Evolutionary conservation across 208 protist genomes (phyloP), one percentile per base, ranked within the genome.

Genomic region (Leishmania major): DNA sequence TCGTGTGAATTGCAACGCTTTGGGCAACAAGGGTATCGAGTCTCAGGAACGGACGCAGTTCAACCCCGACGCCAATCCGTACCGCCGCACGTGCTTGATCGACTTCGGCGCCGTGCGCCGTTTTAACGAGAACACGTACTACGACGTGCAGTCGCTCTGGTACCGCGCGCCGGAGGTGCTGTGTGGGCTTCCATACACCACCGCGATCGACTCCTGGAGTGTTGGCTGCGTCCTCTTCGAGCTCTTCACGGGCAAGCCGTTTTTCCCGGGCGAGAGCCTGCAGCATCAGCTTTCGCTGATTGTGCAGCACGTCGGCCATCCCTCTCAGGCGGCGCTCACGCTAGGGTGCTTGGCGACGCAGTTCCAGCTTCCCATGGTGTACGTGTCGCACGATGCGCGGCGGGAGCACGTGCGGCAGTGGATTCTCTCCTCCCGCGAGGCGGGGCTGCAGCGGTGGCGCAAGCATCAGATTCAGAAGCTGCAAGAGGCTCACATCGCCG

Each of bases 21-120:
- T 71, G 19, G 11, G 45, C 19, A 69, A 69, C 22, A 47, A 57
- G 25, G n/a, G 62, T 69, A 64, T 74, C 31, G 77, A 81, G 35
- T 59, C 35, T 19, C 53, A 79, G 60, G 74, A 82, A 70, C 59
- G 62, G 40, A 64, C 40, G 43, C 77, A n/a, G 37, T 31, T 59
- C 37, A 77, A 28, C 60, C 57, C 67, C 49, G 57, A 71, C 8
- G 3, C 64, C 43, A 88, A 79, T 55, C 81, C 79, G 28, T 85
- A 85, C 79, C 83, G 79, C 71, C 85, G 88, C 79, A 88, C 82
- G 60, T 89, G 85, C 71, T 91, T 99, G 60, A 99, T 99, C 84
- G 99, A 99, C 91, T 99, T 99, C 89, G 99, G 99, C 6, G 98
- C 96, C 45, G 97, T 96, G 45, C 99, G 99, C 82, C 98, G 96